Evolutionary conservation across 305 asterid species (phyloP), one percentile per base, ranked within the genome.

Genomic region (Rubia tinctorum): DNA sequence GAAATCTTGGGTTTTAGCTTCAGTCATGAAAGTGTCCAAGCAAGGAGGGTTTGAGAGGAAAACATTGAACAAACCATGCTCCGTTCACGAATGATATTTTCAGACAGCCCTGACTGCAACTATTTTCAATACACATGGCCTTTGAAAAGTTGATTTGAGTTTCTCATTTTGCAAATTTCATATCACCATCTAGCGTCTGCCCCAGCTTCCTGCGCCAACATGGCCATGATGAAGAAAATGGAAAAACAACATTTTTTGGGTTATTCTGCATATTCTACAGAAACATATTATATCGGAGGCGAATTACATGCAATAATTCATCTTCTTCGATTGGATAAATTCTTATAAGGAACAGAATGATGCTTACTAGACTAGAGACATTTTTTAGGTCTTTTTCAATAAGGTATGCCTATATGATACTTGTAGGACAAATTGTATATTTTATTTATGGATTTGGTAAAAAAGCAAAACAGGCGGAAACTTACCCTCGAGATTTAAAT

Each of bases 1-100:
- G 62, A 65, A 71, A 65, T 76, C 76, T 11, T 64, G 66, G 71
- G 27, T 13, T 55, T 45, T 67, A 15, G 73, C 63, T n/a, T 65
- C 63, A 59, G 51, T n/a, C n/a, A 40, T 43, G 30, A 60, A 71
- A 23, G 68, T 3, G 22, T 64, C 37, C 1, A 0, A 12, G 37
- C 61, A 45, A 73, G 53, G 64, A 73, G 0, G 45, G 59, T 59
- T 45, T 77, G 7, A 55, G 7, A 43, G 51, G n/a, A 56, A 40
- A 63, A 0, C 40, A 51, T 27, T 47, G 6, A 30, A 49, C 55
- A 1, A 66, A 62, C 80, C 80, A 71, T 6, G 63, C 75, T 44
- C 80, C 76, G 0, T 58, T 71, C 2, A 55, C 22, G 6, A 77
- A 66, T 8, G 61, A 40, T 34, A 77, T 43, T 11, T 71, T 51